Conservation (phyloP, 345 rosid genomes). For the Citrus medica region DNA sequence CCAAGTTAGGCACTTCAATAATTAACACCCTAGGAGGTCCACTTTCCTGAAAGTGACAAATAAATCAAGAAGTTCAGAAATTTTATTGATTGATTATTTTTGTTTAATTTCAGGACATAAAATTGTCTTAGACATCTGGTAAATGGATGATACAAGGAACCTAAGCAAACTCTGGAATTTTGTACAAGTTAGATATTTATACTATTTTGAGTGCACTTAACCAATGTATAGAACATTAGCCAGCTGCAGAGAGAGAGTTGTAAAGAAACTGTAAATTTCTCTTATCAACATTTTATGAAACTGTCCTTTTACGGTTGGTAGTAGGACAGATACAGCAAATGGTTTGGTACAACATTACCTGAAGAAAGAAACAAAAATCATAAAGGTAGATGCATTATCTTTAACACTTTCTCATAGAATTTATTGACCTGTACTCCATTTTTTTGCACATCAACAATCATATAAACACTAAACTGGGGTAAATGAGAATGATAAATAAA, state of each 20-base stretch:
- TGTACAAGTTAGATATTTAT: not conserved
- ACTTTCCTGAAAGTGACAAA: not conserved
- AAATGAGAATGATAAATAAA: not conserved
- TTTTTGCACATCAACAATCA: not conserved
- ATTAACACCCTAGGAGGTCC: not conserved
- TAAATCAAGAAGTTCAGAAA: not conserved
- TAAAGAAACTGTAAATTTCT: not conserved
- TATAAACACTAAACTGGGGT: not conserved
- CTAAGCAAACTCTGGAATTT: not conserved
- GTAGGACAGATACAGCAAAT: not conserved
- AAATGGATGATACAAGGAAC: not conserved
- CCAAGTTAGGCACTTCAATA: not conserved
- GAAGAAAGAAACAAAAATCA: conserved; percentile 8
- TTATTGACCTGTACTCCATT: not conserved
- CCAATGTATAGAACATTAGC: not conserved
- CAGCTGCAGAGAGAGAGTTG: not conserved
- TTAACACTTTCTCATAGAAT: not conserved
- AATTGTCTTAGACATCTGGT: not conserved
- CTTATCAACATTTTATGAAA: not conserved
- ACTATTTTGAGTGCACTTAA: not conserved
- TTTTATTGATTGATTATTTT: not conserved
- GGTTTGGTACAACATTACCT: conserved; percentile 4
- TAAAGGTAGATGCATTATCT: not conserved
- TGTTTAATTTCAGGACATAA: not conserved
- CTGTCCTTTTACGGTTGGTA: not conserved